Conservation (phyloP, 768 basidiomycete genomes). For the Tricholoma hemisulphureum region DNA sequence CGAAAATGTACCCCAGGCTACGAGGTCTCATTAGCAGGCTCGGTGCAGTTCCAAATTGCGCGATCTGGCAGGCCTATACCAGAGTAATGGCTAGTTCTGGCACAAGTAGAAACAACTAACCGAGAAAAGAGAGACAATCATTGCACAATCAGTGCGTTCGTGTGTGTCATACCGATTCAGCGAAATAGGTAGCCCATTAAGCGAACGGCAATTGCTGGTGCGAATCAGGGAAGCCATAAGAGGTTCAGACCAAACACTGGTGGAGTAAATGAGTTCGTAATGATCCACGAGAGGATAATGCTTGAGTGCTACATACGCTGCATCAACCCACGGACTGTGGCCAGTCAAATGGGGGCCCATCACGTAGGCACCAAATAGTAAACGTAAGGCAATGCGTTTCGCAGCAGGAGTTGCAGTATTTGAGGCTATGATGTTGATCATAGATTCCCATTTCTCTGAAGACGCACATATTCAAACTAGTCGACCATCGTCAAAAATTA, state of each 20-base stretch:
- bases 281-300: not conserved
- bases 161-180: constrained; percentile 18
- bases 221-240: constrained; percentile 21
- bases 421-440: constrained; percentile 47
- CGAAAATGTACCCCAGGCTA: constrained; percentile 42
- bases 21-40: constrained; percentile 43
- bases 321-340: constrained; percentile 21
- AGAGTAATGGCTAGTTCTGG: not conserved
- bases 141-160: constrained; percentile 34
- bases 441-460: constrained; percentile 54
- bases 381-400: constrained; percentile 53
- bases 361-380: constrained; percentile 57
- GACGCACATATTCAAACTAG: not conserved
- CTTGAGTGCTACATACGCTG: constrained; percentile 11
- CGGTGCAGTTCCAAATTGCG: constrained; percentile 4
- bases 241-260: constrained; percentile 13
- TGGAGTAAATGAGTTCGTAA: not conserved
- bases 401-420: constrained; percentile 56
- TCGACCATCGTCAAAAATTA: not conserved
- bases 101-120: constrained; percentile 22
- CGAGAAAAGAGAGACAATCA: constrained; percentile 42
- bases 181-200: constrained; percentile 11
- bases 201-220: constrained; percentile 4
- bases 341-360: constrained; percentile 42
- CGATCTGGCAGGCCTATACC: constrained; percentile 23